These are phyloP conservation scores for Solioccasus polychromus DNA, from an alignment of 768 basidiomycete genomes.

Conservation along the genomic window DNA sequence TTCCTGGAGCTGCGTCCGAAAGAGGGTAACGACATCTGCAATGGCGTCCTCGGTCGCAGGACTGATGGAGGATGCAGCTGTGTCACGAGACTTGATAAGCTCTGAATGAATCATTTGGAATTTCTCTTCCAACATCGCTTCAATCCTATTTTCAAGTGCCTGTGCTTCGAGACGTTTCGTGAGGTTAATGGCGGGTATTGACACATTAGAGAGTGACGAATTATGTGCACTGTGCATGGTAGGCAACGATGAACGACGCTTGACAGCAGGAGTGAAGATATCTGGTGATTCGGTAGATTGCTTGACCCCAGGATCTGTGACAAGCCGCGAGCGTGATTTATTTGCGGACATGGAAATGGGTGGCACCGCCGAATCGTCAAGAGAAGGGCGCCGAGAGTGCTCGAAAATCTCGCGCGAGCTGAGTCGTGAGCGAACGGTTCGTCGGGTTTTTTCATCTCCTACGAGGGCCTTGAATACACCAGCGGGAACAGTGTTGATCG, in stretches of 20 bases:
- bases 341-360: constrained; percentile 63
- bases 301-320: constrained; percentile 54
- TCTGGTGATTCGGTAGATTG: constrained; percentile 34
- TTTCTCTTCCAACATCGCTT: constrained; percentile 67
- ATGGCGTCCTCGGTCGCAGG: constrained; percentile 60
- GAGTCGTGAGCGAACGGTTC: constrained; percentile 72
- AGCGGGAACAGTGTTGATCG: constrained; percentile 77
- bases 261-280: constrained; percentile 41
- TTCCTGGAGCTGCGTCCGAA: constrained; percentile 65
- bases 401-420: constrained; percentile 74
- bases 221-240: constrained; percentile 46
- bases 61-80: constrained; percentile 33
- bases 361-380: constrained; percentile 73
- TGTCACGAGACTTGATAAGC: constrained; percentile 25
- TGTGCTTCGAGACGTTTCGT: constrained; percentile 57
- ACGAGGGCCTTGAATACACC: constrained; percentile 82
- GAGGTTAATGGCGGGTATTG: constrained; percentile 47
- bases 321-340: constrained; percentile 49
- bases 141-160: constrained; percentile 59
- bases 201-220: constrained; percentile 44
- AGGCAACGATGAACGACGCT: constrained; percentile 58
- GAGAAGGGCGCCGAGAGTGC: constrained; percentile 62
- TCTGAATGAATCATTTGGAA: constrained; percentile 50
- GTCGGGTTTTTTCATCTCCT: constrained; percentile 64
- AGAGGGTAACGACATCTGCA: constrained; percentile 61